A percentile compares a stretch with the other conserved stretches of the same genome.
Conservation (phyloP, 1,139 yeast species). For the Kodamaea suecica region DNA sequence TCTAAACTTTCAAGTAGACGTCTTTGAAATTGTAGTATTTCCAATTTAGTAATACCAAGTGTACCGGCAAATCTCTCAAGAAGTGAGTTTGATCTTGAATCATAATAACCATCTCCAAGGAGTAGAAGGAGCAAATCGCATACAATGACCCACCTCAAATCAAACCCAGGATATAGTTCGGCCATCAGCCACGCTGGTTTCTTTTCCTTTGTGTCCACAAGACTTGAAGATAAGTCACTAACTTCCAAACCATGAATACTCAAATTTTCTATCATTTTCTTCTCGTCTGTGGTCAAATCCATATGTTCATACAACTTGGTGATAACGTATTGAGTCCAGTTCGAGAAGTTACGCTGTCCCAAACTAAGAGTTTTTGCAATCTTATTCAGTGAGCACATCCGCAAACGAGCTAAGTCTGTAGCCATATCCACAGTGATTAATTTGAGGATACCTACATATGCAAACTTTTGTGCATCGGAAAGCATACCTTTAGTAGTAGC, state of each 20-base stretch:
- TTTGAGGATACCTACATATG: slow-evolving; percentile 84
- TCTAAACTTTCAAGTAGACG: slow-evolving; percentile 88
- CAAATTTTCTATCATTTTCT: slow-evolving; percentile 81
- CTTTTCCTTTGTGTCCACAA: slow-evolving; percentile 30
- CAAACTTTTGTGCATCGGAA: slow-evolving; percentile 81
- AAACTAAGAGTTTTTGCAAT: slow-evolving; percentile 58
- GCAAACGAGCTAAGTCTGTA: slow-evolving; percentile 62
- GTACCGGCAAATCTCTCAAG: slow-evolving; percentile 62
- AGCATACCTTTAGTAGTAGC: slow-evolving; percentile 79
- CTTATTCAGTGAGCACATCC: slow-evolving; percentile 49
- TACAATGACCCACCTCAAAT: slow-evolving; percentile 86
- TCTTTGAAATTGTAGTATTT: slow-evolving; percentile 84
- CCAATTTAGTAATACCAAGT: slow-evolving; percentile 58
- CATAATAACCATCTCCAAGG: slow-evolving; percentile 83
- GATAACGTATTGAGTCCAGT: slow-evolving; percentile 80
- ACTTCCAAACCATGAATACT: slow-evolving; percentile 82
- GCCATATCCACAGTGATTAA: slow-evolving; percentile 80
- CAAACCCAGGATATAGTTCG: slow-evolving; percentile 45
- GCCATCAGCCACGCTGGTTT: slow-evolving; percentile 10
- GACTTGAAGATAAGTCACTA: slow-evolving; percentile 61
- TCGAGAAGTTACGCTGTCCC: slow-evolving; percentile 78
- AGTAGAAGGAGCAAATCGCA: slow-evolving; percentile 85
- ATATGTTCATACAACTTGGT: slow-evolving; percentile 77
- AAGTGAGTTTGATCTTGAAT: slow-evolving; percentile 79
- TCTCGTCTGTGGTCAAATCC: slow-evolving; percentile 69